Percentiles rank a stretch among this genome's conserved stretches.
phyloP scores from a whole-genome alignment of 139 green algal species.

The Chlorella sorokiniana region DNA sequence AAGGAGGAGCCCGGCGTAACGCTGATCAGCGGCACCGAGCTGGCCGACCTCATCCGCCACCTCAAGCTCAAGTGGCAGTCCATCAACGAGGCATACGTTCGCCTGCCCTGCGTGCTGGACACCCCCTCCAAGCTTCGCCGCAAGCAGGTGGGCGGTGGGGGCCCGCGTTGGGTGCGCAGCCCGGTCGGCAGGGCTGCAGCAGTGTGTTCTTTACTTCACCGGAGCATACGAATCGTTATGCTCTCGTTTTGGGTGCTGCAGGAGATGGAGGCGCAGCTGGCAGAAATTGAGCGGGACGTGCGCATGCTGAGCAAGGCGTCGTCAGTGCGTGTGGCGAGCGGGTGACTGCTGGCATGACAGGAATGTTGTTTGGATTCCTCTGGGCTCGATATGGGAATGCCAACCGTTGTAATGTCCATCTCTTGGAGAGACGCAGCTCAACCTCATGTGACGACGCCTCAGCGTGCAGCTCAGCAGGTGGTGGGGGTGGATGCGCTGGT shows the following conservation, averaged over 20 bases:
- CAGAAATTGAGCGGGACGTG: conserved; percentile 29
- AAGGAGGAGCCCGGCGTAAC: conserved; percentile 17
- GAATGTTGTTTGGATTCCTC: no score
- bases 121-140: conserved; percentile 70
- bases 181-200: background rate
- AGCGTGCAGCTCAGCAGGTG: no score
- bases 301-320: conserved; percentile 20
- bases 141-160: conserved; percentile 54
- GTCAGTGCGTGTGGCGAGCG: background rate
- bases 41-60: conserved; percentile 70
- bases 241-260: background rate
- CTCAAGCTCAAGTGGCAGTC: conserved; percentile 88
- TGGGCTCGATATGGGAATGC: no score
- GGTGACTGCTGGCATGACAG: background rate
- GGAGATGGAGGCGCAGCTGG: conserved; percentile 34
- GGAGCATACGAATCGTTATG: background rate
- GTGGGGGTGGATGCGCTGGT: no score
- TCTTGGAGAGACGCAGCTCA: no score
- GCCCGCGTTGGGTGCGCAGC: background rate
- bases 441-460: no score
- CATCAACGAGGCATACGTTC: conserved; percentile 85
- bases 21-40: conserved; percentile 59
- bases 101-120: conserved; percentile 77
- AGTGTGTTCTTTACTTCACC: no score
- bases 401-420: no score